A percentile compares a stretch with the other conserved stretches of the same genome.
Conservation (phyloP, 805 yeast genomes). For the Hanseniaspora guilliermondii region DNA sequence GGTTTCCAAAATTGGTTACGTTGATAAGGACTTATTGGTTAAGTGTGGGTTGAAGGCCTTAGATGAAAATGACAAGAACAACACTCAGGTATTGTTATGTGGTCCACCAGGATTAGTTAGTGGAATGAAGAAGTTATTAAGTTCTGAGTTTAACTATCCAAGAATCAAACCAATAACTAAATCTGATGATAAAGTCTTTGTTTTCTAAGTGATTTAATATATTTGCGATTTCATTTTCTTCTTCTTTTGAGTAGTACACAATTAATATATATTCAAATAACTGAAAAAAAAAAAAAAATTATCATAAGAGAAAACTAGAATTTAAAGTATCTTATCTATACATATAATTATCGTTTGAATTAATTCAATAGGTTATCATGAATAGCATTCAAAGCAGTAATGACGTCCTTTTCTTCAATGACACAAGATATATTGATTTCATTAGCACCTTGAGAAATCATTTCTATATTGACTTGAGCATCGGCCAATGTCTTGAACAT, state of each 20-base stretch:
- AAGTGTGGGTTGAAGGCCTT: conserved; percentile 50
- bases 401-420: conserved; percentile 66
- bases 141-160: conserved; percentile 45
- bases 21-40: conserved; percentile 61
- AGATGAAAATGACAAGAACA: conserved; percentile 31
- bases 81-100: conserved; percentile 59
- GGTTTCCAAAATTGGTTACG: conserved; percentile 69
- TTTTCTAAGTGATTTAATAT: conserved; percentile 39
- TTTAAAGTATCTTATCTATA: background rate
- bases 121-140: conserved; percentile 56
- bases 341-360: no score
- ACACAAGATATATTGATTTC: conserved; percentile 96
- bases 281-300: background rate
- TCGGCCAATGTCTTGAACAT: conserved; percentile 92
- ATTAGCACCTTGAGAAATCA: conserved; percentile 97
- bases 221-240: no score
- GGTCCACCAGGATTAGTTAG: conserved; percentile 92
- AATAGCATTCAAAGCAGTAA: conserved; percentile 74
- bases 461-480: conserved; percentile 84
- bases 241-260: no score
- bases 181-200: conserved; percentile 81
- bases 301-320: background rate
- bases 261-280: no score
- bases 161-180: conserved; percentile 84
- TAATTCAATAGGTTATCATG: conserved; percentile 48